These are phyloP conservation scores for Microdochium paspali DNA, from an alignment of 2,329 filamentous ascomycete genomes.

Conservation along the genomic window DNA sequence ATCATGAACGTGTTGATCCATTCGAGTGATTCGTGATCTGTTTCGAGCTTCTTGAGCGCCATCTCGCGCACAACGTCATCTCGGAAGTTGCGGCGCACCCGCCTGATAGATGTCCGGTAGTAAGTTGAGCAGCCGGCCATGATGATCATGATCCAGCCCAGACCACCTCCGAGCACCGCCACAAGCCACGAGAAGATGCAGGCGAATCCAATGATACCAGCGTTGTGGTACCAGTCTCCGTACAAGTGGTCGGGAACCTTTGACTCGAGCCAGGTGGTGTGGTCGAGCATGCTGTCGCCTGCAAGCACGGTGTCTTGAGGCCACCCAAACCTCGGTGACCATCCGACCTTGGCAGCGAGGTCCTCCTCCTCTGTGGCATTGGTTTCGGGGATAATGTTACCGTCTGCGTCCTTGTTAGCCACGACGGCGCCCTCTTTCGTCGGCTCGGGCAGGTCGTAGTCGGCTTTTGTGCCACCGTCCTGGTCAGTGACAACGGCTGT, in stretches of 20 bases:
- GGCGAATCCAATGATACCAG: slow-evolving; percentile 86
- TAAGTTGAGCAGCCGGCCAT: slow-evolving; percentile 92
- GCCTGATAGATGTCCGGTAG: slow-evolving; percentile 89
- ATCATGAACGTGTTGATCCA: slow-evolving; percentile 99
- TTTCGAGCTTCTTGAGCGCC: slow-evolving; percentile 78
- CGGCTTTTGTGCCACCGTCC: slow-evolving; percentile 57
- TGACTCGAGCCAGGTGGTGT: slow-evolving; percentile 78
- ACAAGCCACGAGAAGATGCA: slow-evolving; percentile 86
- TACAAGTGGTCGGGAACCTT: slow-evolving; percentile 83
- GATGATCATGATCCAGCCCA: slow-evolving; percentile 87
- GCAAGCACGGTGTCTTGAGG: slow-evolving; percentile 46
- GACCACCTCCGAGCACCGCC: slow-evolving; percentile 78
- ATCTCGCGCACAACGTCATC: slow-evolving; percentile 89
- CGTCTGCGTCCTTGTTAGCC: slow-evolving; percentile 36
- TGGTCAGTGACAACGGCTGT: slow-evolving; percentile 71
- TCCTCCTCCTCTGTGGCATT: slow-evolving; percentile 39
- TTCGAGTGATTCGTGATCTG: slow-evolving; percentile 84
- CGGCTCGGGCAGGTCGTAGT: slow-evolving; percentile 70
- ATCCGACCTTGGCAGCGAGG: slow-evolving; percentile 59
- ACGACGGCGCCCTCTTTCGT: slow-evolving; percentile 60
- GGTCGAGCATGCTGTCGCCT: slow-evolving; percentile 67
- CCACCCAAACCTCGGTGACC: slow-evolving; percentile 79
- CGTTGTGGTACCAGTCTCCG: slow-evolving; percentile 99
- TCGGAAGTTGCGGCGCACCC: slow-evolving; percentile 89
- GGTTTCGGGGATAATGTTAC: too few species aligned